These are phyloP conservation scores for Vitis labrusca DNA, from an alignment of 164 flowering plant species.

Conservation along the genomic window DNA sequence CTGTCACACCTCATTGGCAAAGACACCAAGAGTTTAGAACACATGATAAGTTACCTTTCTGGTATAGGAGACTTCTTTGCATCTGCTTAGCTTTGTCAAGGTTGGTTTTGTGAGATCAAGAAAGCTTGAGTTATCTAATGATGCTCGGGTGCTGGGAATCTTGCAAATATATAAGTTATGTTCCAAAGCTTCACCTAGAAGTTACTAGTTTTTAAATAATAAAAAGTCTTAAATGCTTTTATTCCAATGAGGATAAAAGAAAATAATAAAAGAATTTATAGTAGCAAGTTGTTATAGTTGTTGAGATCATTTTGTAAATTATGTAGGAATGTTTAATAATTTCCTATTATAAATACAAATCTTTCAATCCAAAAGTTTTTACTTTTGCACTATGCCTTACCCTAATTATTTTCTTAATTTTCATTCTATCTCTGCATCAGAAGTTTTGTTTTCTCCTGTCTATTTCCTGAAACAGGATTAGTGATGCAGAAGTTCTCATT, in stretches of 20 bases:
- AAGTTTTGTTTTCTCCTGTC: no score
- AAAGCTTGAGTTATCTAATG: no score
- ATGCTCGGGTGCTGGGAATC: no score
- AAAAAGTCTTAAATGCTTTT: background rate
- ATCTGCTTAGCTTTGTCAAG: no score
- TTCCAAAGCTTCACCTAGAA: background rate
- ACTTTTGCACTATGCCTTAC: background rate
- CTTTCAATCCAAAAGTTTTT: background rate
- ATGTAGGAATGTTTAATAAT: background rate
- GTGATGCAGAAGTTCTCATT: no score
- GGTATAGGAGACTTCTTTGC: no score
- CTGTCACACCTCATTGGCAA: no score
- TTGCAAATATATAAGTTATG: no score
- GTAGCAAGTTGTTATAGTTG: background rate
- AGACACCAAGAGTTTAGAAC: no score
- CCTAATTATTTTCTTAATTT: background rate
- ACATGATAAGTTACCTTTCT: no score
- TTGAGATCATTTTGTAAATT: background rate
- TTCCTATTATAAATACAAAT: background rate
- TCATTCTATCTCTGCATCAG: background rate
- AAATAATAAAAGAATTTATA: background rate
- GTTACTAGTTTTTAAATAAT: background rate
- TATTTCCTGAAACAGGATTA: no score
- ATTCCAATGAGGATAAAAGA: background rate
- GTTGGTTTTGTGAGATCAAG: no score